Conservation (phyloP, 139 green algal genomes). For the Desmodesmus armatus region DNA sequence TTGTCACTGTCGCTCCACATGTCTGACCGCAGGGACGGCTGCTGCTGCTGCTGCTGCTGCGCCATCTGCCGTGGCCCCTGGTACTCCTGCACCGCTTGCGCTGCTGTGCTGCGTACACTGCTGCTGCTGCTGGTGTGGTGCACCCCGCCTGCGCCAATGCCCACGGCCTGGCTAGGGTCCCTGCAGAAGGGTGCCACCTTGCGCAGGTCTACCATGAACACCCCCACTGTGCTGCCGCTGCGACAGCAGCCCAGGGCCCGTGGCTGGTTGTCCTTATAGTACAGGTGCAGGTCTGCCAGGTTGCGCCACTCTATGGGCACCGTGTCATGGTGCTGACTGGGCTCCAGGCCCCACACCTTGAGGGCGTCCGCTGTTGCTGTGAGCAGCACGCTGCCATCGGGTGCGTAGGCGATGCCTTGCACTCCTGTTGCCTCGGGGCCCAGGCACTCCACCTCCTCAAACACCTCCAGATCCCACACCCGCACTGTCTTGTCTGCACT, state of each 20-base stretch:
- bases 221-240: slow-evolving; percentile 62
- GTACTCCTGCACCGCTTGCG: too few species aligned
- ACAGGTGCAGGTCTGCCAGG: slow-evolving; percentile 54
- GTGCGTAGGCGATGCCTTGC: slow-evolving; percentile 75
- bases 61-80: too few species aligned
- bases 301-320: slow-evolving; percentile 76
- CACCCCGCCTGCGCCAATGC: neutral
- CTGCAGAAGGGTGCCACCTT: slow-evolving; percentile 54
- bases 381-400: slow-evolving; percentile 75
- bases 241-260: slow-evolving; percentile 69
- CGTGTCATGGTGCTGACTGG: slow-evolving; percentile 65
- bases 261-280: slow-evolving; percentile 52
- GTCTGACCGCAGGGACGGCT: too few species aligned
- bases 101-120: too few species aligned
- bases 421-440: slow-evolving; percentile 72
- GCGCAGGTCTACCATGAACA: slow-evolving; percentile 64
- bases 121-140: slow-evolving; percentile 1
- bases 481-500: slow-evolving; percentile 77
- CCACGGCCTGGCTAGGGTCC: neutral
- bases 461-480: slow-evolving; percentile 89
- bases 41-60: slow-evolving; percentile 6
- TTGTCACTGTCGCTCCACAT: too few species aligned
- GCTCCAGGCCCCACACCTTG: slow-evolving; percentile 80
- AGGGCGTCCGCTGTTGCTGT: slow-evolving; percentile 66
- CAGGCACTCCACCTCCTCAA: slow-evolving; percentile 65